A percentile compares a stretch with the other conserved stretches of the same genome.
These are phyloP conservation scores for Phaeotremella fagi DNA, from an alignment of 768 basidiomycete species.

Conservation along the genomic window DNA sequence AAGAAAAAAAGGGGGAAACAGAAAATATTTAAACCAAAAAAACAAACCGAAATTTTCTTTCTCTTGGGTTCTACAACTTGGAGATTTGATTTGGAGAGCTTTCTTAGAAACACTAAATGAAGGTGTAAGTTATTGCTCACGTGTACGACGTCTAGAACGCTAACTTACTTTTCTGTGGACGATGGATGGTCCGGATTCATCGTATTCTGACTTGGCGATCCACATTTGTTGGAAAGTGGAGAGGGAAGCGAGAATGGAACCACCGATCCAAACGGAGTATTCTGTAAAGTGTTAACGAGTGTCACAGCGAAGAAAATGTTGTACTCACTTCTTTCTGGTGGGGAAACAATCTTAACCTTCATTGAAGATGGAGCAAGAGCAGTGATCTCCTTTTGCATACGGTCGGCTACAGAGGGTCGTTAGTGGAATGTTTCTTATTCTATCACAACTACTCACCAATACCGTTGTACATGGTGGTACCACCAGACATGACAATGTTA, in stretches of 20 bases:
- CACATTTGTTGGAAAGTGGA: slow-evolving; percentile 96
- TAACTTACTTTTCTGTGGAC: slow-evolving; percentile 43
- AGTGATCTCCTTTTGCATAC: slow-evolving; percentile 91
- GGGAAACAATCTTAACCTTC: slow-evolving; percentile 94
- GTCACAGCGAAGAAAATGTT: neutral
- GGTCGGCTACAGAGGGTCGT: slow-evolving; percentile 73
- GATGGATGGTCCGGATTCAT: slow-evolving; percentile 55
- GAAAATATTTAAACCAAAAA: neutral
- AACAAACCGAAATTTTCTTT: neutral
- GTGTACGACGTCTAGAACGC: neutral
- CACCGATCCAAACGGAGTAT: slow-evolving; percentile 87
- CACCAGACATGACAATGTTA: slow-evolving; percentile 82
- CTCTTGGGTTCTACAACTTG: neutral
- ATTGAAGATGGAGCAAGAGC: slow-evolving; percentile 77
- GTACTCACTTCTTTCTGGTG: slow-evolving; percentile 68
- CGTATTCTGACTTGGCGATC: slow-evolving; percentile 69
- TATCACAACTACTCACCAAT: slow-evolving; percentile 52
- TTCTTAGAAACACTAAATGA: slow-evolving; percentile 44
- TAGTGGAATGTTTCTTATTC: slow-evolving; percentile 7
- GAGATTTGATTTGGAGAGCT: neutral
- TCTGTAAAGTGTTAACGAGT: slow-evolving; percentile 40
- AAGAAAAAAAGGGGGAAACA: neutral
- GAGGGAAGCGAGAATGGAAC: slow-evolving; percentile 64
- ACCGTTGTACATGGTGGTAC: slow-evolving; percentile 94
- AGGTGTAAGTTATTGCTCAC: neutral